Evolutionary conservation across 2,329 filamentous ascomycete species (phyloP).

Genomic region (Claviceps sorghi): DNA sequence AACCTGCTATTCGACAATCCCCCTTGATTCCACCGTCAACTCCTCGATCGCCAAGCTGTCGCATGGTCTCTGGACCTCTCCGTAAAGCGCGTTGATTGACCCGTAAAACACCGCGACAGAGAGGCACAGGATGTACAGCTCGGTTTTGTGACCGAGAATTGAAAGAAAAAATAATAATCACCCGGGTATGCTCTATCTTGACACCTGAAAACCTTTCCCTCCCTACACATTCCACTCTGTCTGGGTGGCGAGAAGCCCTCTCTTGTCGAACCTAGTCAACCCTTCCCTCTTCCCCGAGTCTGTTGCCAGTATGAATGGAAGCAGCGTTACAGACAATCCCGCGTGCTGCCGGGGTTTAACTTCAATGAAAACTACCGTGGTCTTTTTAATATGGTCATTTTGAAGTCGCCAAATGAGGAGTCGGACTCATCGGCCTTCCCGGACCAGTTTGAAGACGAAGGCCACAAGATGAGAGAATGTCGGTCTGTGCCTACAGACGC

Average conservation of each 20-base stretch:
- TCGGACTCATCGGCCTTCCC: neutral
- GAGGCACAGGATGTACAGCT: slow-evolving; percentile 3
- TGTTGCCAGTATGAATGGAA: slow-evolving; percentile 6
- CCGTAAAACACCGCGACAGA: slow-evolving; percentile 21
- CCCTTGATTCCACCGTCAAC: slow-evolving; percentile 4
- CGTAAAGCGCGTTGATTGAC: slow-evolving; percentile 13
- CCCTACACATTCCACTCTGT: neutral
- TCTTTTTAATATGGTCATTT: slow-evolving; percentile 1
- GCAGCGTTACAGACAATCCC: slow-evolving; percentile 5
- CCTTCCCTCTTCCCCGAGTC: neutral
- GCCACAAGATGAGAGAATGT: neutral
- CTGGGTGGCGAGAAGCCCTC: neutral
- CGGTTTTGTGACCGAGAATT: slow-evolving; percentile 6
- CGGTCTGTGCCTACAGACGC: neutral
- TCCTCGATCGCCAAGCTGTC: slow-evolving; percentile 5
- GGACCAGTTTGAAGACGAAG: slow-evolving; percentile 2
- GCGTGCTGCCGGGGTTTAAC: slow-evolving; percentile 4
- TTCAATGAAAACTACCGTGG: slow-evolving; percentile 5
- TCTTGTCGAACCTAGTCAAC: neutral
- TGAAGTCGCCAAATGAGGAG: slow-evolving; percentile 1
- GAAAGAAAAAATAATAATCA: slow-evolving; percentile 13
- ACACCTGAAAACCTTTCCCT: slow-evolving; percentile 12
- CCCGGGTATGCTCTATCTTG: slow-evolving; percentile 18
- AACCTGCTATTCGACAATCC: slow-evolving; percentile 4
- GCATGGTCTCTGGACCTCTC: slow-evolving; percentile 7